A percentile compares a stretch with the other conserved stretches of the same genome.
Evolutionary conservation across 805 yeast genomes (phyloP).

Genomic region (Grigorovia humatica): DNA sequence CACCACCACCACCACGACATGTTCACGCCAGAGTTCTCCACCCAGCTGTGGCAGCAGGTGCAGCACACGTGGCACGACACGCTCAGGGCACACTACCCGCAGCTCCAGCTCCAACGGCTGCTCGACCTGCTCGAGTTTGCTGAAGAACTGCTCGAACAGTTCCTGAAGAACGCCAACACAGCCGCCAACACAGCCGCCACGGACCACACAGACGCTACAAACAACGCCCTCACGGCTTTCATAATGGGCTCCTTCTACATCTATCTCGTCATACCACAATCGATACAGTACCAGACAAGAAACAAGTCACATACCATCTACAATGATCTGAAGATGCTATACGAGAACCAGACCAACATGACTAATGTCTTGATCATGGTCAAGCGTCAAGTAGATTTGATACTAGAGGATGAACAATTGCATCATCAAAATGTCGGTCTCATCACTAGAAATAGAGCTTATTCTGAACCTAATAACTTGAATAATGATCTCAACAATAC

Average conservation of each 20-base stretch:
- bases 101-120: conserved; percentile 28
- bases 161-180: conserved; percentile 15
- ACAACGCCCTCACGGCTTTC: conserved; percentile 26
- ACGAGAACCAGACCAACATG: conserved; percentile 31
- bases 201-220: conserved; percentile 11
- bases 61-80: conserved; percentile 25
- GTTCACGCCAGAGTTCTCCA: conserved; percentile 34
- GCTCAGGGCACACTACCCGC: conserved; percentile 24
- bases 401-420: conserved; percentile 18
- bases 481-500: neutral
- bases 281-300: conserved; percentile 33
- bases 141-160: conserved; percentile 28
- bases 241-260: conserved; percentile 31
- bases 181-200: conserved; percentile 3
- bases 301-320: conserved; percentile 33
- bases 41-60: conserved; percentile 25
- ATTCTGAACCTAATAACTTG: conserved; percentile 19
- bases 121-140: conserved; percentile 31
- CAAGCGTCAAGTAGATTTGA: conserved; percentile 24
- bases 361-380: conserved; percentile 31
- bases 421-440: conserved; percentile 4
- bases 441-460: conserved; percentile 24
- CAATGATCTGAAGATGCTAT: conserved; percentile 27
- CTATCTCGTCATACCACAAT: conserved; percentile 31
- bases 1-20: neutral